Percentiles rank a stretch among this genome's conserved stretches.
phyloP scores from a whole-genome alignment of 257 asterid species.

The Agastache rugosa region DNA sequence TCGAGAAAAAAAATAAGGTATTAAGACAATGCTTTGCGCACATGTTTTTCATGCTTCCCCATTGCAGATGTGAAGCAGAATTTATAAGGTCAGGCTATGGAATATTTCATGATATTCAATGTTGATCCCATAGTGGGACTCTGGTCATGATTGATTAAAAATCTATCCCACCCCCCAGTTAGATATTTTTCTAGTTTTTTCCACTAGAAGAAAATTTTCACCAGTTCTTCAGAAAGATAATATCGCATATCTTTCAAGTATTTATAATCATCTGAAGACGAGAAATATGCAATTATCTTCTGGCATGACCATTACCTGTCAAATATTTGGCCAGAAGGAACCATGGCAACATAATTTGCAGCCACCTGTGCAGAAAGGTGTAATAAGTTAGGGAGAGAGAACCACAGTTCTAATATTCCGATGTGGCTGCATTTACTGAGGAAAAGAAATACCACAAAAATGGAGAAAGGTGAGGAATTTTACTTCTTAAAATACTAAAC shows the following conservation, averaged over 20 bases:
- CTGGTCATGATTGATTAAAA: no score
- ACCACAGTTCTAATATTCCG: slow-evolving; percentile 6
- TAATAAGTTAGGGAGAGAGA: slow-evolving; percentile 26
- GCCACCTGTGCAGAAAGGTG: slow-evolving; percentile 67
- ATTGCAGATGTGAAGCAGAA: no score
- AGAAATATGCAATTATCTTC: neutral
- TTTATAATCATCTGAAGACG: neutral
- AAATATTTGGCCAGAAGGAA: slow-evolving; percentile 96
- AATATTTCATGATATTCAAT: neutral
- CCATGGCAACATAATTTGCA: slow-evolving; percentile 96
- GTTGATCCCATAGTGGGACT: neutral
- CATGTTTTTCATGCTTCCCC: no score
- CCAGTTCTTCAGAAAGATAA: neutral
- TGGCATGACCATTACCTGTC: slow-evolving; percentile 65
- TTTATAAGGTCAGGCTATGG: neutral
- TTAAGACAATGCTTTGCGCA: slow-evolving; percentile 9
- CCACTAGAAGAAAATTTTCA: neutral
- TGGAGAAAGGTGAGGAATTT: neutral
- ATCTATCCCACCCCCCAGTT: neutral
- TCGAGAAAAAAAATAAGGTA: neutral
- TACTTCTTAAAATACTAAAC: neutral
- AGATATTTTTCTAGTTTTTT: neutral
- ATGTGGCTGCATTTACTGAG: slow-evolving; percentile 16
- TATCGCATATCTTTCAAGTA: neutral
- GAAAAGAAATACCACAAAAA: neutral